Evolutionary conservation across 805 yeast genomes (phyloP).

Genomic region (Starmerella potacharoeniae): DNA sequence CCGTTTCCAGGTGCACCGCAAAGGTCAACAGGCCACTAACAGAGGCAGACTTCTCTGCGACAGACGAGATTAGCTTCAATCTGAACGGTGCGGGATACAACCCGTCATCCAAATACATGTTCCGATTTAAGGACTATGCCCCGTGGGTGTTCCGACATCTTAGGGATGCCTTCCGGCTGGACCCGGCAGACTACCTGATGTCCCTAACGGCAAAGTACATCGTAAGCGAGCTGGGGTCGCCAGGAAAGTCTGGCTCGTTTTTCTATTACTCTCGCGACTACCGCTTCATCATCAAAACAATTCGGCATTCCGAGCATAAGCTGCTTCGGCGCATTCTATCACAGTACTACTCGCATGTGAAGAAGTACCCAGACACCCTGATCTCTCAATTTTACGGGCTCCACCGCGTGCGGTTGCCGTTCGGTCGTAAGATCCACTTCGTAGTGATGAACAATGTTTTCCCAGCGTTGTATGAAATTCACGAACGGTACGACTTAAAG

Average conservation of each 20-base stretch:
- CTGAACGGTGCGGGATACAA: conserved; percentile 71
- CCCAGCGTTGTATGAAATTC: conserved; percentile 85
- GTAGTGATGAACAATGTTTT: conserved; percentile 94
- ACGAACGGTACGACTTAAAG: conserved; percentile 76
- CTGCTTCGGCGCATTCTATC: conserved; percentile 63
- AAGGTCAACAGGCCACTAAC: conserved; percentile 66
- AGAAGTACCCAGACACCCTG: conserved; percentile 73
- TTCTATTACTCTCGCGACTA: conserved; percentile 91
- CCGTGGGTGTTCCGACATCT: conserved; percentile 90
- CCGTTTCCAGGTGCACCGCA: conserved; percentile 77
- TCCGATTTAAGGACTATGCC: conserved; percentile 90
- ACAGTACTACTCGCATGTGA: conserved; percentile 71
- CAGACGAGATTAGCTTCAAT: conserved; percentile 77
- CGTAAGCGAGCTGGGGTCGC: conserved; percentile 82
- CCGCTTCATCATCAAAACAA: conserved; percentile 88
- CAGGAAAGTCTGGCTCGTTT: conserved; percentile 94
- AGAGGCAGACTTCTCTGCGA: conserved; percentile 56
- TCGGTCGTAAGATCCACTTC: conserved; percentile 73
- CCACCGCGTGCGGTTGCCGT: conserved; percentile 85
- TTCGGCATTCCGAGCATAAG: conserved; percentile 84
- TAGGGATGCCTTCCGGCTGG: conserved; percentile 68
- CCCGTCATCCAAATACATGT: conserved; percentile 89
- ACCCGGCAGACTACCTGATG: conserved; percentile 90
- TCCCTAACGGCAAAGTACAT: conserved; percentile 89
- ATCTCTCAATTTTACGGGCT: conserved; percentile 93